A percentile compares a stretch with the other conserved stretches of the same genome.
phyloP scores from a whole-genome alignment of 441 rosid species.

The Arabidopsis hybrid region DNA sequence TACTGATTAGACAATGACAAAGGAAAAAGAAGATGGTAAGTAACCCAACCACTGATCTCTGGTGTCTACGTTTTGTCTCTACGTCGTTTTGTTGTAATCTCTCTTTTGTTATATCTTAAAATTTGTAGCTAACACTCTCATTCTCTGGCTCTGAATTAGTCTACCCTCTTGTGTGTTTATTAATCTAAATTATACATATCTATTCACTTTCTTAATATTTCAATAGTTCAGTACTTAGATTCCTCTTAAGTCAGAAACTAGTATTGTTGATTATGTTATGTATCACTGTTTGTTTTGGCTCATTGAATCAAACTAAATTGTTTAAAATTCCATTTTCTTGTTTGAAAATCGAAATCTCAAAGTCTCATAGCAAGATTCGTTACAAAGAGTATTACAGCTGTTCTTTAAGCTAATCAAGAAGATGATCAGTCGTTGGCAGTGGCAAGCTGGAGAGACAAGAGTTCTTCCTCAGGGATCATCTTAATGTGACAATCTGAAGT shows the following conservation, averaged over 20 bases:
- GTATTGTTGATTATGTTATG: neutral
- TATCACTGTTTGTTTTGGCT: neutral
- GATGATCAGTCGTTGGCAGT: conserved; percentile 75
- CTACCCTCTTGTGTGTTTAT: conserved; percentile 18
- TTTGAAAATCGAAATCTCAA: neutral
- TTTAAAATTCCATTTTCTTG: neutral
- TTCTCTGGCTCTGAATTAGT: conserved; percentile 26
- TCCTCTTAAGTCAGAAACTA: neutral
- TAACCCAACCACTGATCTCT: conserved; percentile 41
- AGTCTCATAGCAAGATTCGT: neutral
- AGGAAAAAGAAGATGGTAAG: conserved; percentile 25
- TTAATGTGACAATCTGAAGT: conserved; percentile 79
- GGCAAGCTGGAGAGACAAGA: conserved; percentile 78
- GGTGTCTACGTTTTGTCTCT: conserved; percentile 23
- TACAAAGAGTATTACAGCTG: conserved; percentile 21
- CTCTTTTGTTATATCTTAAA: neutral
- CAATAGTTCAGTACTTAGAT: neutral
- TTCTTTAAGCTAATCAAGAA: neutral
- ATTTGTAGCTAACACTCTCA: conserved; percentile 12
- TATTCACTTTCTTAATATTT: neutral
- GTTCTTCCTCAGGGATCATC: conserved; percentile 94
- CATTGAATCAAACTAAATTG: neutral
- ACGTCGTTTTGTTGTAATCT: conserved; percentile 20
- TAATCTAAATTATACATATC: conserved; percentile 21
- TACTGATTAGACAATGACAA: conserved; percentile 40